These are phyloP conservation scores for Russula compacta DNA, from an alignment of 768 basidiomycete genomes.

Conservation along the genomic window DNA sequence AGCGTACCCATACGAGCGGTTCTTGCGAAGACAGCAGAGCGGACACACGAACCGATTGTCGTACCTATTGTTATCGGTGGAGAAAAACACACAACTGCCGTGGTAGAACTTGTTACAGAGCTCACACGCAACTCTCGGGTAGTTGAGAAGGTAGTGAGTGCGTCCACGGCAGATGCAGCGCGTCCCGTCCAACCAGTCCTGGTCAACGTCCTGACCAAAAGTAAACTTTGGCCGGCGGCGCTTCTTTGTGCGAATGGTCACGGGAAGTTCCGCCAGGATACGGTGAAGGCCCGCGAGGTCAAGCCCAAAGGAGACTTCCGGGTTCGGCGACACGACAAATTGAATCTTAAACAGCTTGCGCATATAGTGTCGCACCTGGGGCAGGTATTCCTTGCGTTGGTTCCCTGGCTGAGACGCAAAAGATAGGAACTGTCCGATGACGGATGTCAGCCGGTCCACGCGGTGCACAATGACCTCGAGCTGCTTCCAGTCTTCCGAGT, in stretches of 20 bases:
- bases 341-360: slow-evolving; percentile 84
- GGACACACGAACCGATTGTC: slow-evolving; percentile 55
- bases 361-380: slow-evolving; percentile 85
- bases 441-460: slow-evolving; percentile 61
- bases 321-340: slow-evolving; percentile 77
- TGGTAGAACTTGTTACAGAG: slow-evolving; percentile 61
- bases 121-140: slow-evolving; percentile 59
- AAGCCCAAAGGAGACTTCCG: slow-evolving; percentile 72
- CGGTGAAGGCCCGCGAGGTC: slow-evolving; percentile 79
- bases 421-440: slow-evolving; percentile 73
- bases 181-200: slow-evolving; percentile 65
- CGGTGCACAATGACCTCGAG: slow-evolving; percentile 73
- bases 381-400: slow-evolving; percentile 67
- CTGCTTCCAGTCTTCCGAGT: slow-evolving; percentile 73
- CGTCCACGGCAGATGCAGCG: slow-evolving; percentile 75
- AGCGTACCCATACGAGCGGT: slow-evolving; percentile 58
- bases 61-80: slow-evolving; percentile 33
- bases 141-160: slow-evolving; percentile 48
- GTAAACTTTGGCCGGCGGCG: slow-evolving; percentile 54
- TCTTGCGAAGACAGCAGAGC: slow-evolving; percentile 69
- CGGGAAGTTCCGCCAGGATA: slow-evolving; percentile 61
- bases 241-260: slow-evolving; percentile 42
- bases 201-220: slow-evolving; percentile 70
- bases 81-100: slow-evolving; percentile 66
- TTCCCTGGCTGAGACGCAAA: slow-evolving; percentile 61